phyloP scores from a whole-genome alignment of 202 grass and related monocot species.

The Schoenoplectus triqueter region DNA sequence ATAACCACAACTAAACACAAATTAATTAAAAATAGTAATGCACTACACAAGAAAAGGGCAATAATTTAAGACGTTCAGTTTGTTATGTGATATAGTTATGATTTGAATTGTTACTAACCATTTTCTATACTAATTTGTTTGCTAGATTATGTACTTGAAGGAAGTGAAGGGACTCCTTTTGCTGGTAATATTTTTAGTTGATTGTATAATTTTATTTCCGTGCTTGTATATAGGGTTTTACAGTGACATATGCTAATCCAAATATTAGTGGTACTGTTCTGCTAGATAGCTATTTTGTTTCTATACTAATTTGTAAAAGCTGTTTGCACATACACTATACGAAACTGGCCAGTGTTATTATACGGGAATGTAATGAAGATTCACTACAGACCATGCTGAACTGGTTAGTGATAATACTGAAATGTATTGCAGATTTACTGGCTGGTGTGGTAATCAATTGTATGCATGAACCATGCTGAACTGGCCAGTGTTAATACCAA shows the following conservation, averaged over 20 bases:
- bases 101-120: conserved; percentile 36
- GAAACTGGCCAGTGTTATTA: too few species aligned
- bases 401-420: too few species aligned
- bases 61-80: background rate
- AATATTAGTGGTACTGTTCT: background rate
- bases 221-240: background rate
- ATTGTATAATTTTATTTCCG: background rate
- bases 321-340: background rate
- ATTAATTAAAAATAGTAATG: conserved; percentile 2
- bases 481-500: background rate
- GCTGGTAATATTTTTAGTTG: conserved; percentile 58
- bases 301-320: background rate
- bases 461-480: background rate
- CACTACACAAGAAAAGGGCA: too few species aligned
- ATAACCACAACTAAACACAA: background rate
- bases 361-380: too few species aligned
- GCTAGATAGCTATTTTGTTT: background rate
- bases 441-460: too few species aligned
- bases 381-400: too few species aligned
- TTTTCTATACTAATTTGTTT: conserved; percentile 37
- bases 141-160: conserved; percentile 98
- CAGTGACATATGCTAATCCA: background rate
- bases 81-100: conserved; percentile 17
- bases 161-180: conserved; percentile 88
- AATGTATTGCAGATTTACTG: too few species aligned